Percentiles rank a stretch among this genome's conserved stretches.
Evolutionary conservation across 495 filamentous ascomycete species (phyloP).

Genomic region (Penicillium paradoxum): DNA sequence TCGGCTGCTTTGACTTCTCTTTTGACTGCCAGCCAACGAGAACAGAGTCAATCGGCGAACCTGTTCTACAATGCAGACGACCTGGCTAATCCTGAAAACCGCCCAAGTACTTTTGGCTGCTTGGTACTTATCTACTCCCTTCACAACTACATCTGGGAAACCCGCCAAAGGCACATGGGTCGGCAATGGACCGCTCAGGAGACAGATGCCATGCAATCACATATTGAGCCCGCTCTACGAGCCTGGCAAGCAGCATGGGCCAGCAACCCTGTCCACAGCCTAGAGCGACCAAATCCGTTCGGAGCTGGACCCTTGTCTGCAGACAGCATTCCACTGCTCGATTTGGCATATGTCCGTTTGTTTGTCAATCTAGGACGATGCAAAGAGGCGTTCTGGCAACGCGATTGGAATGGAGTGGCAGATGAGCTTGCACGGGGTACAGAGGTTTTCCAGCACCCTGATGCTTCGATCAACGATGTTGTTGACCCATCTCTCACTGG

Average conservation of each 20-base stretch:
- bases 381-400: conserved; percentile 92
- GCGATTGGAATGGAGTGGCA: conserved; percentile 89
- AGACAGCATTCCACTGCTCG: conserved; percentile 89
- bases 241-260: conserved; percentile 97
- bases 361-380: conserved; percentile 89
- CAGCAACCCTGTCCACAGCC: conserved; percentile 76
- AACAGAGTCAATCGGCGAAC: conserved; percentile 48
- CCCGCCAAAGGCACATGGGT: conserved; percentile 82
- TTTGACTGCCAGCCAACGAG: conserved; percentile 72
- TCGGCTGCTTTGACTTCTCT: conserved; percentile 75
- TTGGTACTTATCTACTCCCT: conserved; percentile 90
- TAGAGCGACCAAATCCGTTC: conserved; percentile 84
- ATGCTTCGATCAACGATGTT: conserved; percentile 35
- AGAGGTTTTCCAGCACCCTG: conserved; percentile 71
- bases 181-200: conserved; percentile 88
- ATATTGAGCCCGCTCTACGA: conserved; percentile 89
- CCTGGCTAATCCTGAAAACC: conserved; percentile 59
- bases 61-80: conserved; percentile 40
- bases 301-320: conserved; percentile 86
- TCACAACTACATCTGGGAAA: conserved; percentile 99
- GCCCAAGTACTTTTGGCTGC: conserved; percentile 92
- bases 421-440: conserved; percentile 79
- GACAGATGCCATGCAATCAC: conserved; percentile 92
- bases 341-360: conserved; percentile 88
- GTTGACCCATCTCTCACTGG: conserved; percentile 32